Conservation (phyloP, 148 eudicot species). For the Spergularia marina region DNA sequence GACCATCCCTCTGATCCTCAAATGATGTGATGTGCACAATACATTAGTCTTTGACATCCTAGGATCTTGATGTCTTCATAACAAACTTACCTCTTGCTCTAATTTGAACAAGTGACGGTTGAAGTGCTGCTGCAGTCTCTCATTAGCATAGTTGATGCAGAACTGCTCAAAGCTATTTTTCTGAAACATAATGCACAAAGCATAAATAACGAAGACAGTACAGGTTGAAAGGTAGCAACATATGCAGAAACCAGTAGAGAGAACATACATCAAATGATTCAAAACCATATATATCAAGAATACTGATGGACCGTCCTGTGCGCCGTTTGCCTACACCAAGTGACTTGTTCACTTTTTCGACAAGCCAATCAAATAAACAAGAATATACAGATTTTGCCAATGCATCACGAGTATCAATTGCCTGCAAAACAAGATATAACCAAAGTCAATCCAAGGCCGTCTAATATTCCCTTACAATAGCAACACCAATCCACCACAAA, state of each 20-base stretch:
- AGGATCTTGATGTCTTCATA: conserved; percentile 3
- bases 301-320: conserved; percentile 94
- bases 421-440: conserved; percentile 48
- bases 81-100: conserved; percentile 78
- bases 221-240: conserved; percentile 5
- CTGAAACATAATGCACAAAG: conserved; percentile 37
- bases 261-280: conserved; percentile 86
- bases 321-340: conserved; percentile 85
- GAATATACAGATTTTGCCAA: conserved; percentile 95
- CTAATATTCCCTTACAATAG: neutral
- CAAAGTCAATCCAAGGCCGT: conserved; percentile 21
- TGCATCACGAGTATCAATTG: conserved; percentile 89
- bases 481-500: neutral
- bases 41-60: neutral
- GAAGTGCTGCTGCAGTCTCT: conserved; percentile 95
- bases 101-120: conserved; percentile 92
- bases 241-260: conserved; percentile 1
- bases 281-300: conserved; percentile 98
- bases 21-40: neutral
- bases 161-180: conserved; percentile 97
- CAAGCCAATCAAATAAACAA: conserved; percentile 97
- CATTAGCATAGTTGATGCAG: conserved; percentile 98
- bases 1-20: neutral
- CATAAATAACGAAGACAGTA: neutral
- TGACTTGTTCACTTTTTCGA: conserved; percentile 95